Base-by-base conservation (phyloP, 2,329 filamentous ascomycete species). In the Monilinia fructicola region DNA sequence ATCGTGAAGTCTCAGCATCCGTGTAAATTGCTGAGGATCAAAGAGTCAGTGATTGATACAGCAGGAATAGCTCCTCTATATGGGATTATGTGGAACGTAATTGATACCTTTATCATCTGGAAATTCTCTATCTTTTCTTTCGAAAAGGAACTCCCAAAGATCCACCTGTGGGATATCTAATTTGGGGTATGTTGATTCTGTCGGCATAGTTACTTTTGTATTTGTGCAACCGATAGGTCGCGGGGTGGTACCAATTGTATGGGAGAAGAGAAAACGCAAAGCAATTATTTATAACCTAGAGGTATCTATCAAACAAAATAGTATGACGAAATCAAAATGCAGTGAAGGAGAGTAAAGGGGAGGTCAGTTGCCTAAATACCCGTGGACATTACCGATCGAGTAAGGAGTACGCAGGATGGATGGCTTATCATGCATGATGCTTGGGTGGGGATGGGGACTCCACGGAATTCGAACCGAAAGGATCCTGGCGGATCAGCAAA, bases 91-190 rank as follows among this genome's bases (percentile, higher is more conserved):
- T 10, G 7, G 1, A 44, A 46, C 23, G 3, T 28, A 5, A 55
- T 35, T 72, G 78, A 65, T 78, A 92, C 91, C 84, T 81, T 94
- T 92, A 73, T 91, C 83, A 71, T 93, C 89, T 1, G 89, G 82
- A 73, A 86, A 96, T 2, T 80, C 78, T 70, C 79, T 86, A 71
- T 89, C 82, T 71, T 85, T 87, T 67, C 84, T 81, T 72, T 93
- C 88, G 74, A 96, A 93, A 55, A 96, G 79, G 67, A 93, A 87
- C 0, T 83, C 83, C 91, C 91, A 97, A 59, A 96, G 76, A 77
- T 96, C 92, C 65, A 88, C 79, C 71, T 89, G 80, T 0, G 93
- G 93, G 52, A 97, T 88, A 26, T 87, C 81, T 48, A 95, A 74
- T 26, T 40, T 38, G 14, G 69, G 69, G 56, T 67, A 72, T 46